phyloP scores from a whole-genome alignment of 768 basidiomycete genomes.

The Lentinus tigrinus region DNA sequence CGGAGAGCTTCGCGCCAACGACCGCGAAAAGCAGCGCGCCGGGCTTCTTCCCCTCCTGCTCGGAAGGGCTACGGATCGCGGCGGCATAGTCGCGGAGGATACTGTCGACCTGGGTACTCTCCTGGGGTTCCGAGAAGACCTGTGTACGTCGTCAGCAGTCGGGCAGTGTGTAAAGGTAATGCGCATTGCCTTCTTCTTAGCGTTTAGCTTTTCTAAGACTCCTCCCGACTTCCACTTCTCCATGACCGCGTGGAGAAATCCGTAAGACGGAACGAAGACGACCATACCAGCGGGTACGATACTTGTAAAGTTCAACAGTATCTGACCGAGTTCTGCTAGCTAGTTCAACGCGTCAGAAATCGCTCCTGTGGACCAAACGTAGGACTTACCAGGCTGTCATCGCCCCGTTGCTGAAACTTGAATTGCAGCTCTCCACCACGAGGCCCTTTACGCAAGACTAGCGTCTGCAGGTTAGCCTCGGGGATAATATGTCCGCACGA shows the following conservation, averaged over 20 bases:
- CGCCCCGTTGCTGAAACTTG: constrained; percentile 72
- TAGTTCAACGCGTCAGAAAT: constrained; percentile 27
- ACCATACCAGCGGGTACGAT: constrained; percentile 87
- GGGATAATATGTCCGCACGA: constrained; percentile 95
- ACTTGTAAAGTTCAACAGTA: constrained; percentile 75
- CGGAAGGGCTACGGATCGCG: constrained; percentile 30
- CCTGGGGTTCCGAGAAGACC: constrained; percentile 90
- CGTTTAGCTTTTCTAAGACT: constrained; percentile 55
- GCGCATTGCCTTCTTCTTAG: constrained; percentile 69
- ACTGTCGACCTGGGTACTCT: constrained; percentile 66
- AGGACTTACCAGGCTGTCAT: constrained; percentile 52
- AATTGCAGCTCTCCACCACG: constrained; percentile 74
- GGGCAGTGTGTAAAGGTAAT: background rate
- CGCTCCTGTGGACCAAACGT: too few relatives aligned
- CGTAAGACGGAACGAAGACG: constrained; percentile 93
- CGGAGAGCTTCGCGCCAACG: constrained; percentile 95
- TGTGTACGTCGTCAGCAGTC: constrained; percentile 26
- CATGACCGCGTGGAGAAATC: constrained; percentile 69
- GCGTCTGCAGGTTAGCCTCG: constrained; percentile 66
- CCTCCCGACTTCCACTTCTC: constrained; percentile 64
- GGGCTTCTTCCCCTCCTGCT: constrained; percentile 19
- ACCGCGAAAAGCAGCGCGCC: constrained; percentile 92
- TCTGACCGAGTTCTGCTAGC: constrained; percentile 82
- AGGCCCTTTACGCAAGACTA: constrained; percentile 76
- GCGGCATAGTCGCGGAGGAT: constrained; percentile 71